Percentiles rank a stretch among this genome's conserved stretches.
Conservation (phyloP, 371 early-diverging fungal species). For the Rhizopus sp. region DNA sequence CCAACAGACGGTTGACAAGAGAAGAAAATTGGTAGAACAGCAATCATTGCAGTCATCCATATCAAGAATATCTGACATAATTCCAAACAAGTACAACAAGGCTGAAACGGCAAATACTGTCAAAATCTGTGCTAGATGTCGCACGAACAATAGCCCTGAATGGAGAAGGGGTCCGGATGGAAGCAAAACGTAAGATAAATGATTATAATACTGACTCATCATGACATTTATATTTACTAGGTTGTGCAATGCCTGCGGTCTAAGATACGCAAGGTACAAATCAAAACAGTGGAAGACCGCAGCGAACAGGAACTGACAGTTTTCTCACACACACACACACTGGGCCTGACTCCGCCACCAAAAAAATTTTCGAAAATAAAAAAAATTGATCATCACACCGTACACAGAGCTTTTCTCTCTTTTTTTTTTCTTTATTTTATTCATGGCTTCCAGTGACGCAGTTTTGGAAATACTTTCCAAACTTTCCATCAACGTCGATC, state of each 20-base stretch:
- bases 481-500: slow-evolving; percentile 44
- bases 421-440: slow-evolving; percentile 13
- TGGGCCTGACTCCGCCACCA: too few relatives aligned
- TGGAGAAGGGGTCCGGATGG: slow-evolving; percentile 81
- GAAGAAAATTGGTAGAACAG: background rate
- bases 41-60: background rate
- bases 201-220: slow-evolving; percentile 4
- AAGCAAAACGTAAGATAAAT: slow-evolving; percentile 67
- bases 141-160: slow-evolving; percentile 72
- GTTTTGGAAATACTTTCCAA: slow-evolving; percentile 42
- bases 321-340: too few relatives aligned
- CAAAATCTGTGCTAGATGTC: slow-evolving; percentile 68
- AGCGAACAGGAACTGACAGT: background rate
- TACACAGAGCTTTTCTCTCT: background rate
- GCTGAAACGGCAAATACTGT: background rate
- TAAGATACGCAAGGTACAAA: slow-evolving; percentile 72
- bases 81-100: background rate
- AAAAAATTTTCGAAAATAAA: too few relatives aligned
- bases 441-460: slow-evolving; percentile 36
- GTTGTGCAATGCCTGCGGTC: slow-evolving; percentile 78
- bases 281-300: slow-evolving; percentile 46
- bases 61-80: background rate
- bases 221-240: slow-evolving; percentile 30
- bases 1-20: slow-evolving; percentile 3
- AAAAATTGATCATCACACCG: too few relatives aligned